These are phyloP conservation scores for Infundibulicybe gibba DNA, from an alignment of 768 basidiomycete species.

Conservation along the genomic window DNA sequence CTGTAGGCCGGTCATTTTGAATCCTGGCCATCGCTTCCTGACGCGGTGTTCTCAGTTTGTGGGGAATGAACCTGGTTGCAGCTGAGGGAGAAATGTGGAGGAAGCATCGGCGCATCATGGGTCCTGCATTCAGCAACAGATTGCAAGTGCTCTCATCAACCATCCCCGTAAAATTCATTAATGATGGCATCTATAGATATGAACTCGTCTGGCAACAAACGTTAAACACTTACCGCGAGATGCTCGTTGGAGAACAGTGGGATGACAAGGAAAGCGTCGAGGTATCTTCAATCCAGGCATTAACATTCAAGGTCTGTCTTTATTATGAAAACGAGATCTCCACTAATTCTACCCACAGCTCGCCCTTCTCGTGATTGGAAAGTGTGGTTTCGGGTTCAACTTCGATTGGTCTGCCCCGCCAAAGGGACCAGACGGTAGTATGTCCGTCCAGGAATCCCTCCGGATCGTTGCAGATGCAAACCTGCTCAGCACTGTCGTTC, in stretches of 20 bases:
- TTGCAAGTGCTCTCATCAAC: constrained; percentile 12
- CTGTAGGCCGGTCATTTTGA: constrained; percentile 4
- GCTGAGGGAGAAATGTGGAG: constrained; percentile 27
- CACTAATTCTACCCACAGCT: constrained; percentile 5
- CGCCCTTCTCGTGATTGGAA: constrained; percentile 16
- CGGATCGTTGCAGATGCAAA: constrained; percentile 5
- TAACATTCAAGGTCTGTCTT: constrained; percentile 16
- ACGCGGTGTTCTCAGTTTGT: constrained; percentile 13
- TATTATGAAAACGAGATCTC: not conserved
- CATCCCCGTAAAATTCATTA: not conserved
- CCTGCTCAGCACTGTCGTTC: constrained; percentile 15
- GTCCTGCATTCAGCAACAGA: constrained; percentile 26
- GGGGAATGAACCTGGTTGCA: constrained; percentile 30
- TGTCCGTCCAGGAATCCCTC: constrained; percentile 4
- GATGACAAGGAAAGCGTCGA: constrained; percentile 5
- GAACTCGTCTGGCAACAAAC: constrained; percentile 24
- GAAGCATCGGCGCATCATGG: constrained; percentile 28
- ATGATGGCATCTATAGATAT: constrained; percentile 12
- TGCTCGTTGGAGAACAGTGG: constrained; percentile 22
- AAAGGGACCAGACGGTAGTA: not conserved
- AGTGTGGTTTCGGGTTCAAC: constrained; percentile 19
- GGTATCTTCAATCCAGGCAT: constrained; percentile 12
- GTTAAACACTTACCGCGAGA: constrained; percentile 18
- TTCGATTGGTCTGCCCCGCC: constrained; percentile 11
- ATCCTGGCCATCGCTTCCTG: not conserved